Base-by-base conservation (phyloP, 202 grass and related monocot genomes). In the Setaria italica region DNA sequence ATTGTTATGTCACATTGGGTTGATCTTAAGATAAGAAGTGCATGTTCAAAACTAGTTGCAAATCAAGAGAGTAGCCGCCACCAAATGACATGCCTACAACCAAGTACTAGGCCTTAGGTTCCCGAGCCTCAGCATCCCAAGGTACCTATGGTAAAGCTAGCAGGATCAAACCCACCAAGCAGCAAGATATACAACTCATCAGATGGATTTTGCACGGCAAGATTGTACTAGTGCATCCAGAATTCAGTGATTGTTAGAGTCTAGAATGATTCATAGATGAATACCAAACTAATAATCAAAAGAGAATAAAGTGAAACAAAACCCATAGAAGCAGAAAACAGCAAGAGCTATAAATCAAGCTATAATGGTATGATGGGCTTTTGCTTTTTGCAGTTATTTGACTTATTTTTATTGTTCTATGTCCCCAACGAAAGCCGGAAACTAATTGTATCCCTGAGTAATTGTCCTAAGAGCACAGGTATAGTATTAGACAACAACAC, bases 101-200 rank as follows among this genome's bases (percentile, higher is more conserved):
- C 25, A 51, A 42, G 7, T 20, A 62, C 6, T 62, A 62, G n/a
- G 25, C 12, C 39, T 46, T 62, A 63, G 57, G 57, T 42, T 45
- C 13, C 39, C 6, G 7, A 78, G 58, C 41, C 75, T 78, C 58
- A 48, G 58, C 13, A 46, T 77, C 7, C 48, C 25, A 25, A 41
- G 39, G 39, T 39, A 67, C 16, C 19, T 49, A 48, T 69, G 43
- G 16, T 62, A 72, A 53, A 63, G 34, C 9, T 5, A 3, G 3
- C 19, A 37, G 50, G 16, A 70, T 32, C 54, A 57, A 67, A 80
- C 48, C 37, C 39, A 72, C n/a, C 29, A 77, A 67, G 35, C 48
- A 42, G 75, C 25, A 62, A 60, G 17, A 67, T 45, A 67, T 49
- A 84, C 21, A 67, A 57, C 20, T 55, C 19, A 80, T 74, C 75